Conservation (phyloP, 805 yeast genomes). For the Wickerhamomyces xylosicus region DNA sequence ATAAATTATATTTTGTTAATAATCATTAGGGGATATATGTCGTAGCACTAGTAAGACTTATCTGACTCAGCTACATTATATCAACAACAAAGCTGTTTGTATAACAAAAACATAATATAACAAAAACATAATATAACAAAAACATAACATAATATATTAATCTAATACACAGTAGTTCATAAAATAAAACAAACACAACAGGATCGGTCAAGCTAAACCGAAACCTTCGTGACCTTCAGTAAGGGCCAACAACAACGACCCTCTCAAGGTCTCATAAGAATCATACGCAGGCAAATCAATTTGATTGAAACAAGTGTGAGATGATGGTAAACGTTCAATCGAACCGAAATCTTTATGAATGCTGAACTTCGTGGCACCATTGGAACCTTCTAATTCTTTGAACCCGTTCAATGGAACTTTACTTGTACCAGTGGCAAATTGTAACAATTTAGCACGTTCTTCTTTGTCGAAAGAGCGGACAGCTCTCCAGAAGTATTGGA, state of each 20-base stretch:
- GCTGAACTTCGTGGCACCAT: conserved; percentile 76
- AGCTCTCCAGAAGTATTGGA: conserved; percentile 97
- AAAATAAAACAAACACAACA: not conserved
- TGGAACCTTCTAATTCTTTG: conserved; percentile 78
- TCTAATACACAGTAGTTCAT: not conserved
- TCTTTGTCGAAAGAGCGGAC: conserved; percentile 89
- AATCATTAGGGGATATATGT: not conserved
- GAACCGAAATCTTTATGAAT: conserved; percentile 86
- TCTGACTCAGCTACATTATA: conserved; percentile 1
- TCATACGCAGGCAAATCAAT: conserved; percentile 90
- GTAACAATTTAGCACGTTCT: conserved; percentile 87
- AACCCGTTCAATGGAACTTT: conserved; percentile 95
- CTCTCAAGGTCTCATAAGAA: conserved; percentile 75
- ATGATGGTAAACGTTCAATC: conserved; percentile 80
- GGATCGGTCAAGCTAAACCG: conserved; percentile 71
- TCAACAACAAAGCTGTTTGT: conserved; percentile 42
- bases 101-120: too few relatives aligned
- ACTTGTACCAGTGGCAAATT: conserved; percentile 95
- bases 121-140: too few relatives aligned
- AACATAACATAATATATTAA: too few relatives aligned
- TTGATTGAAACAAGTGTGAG: conserved; percentile 96
- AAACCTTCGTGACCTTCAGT: conserved; percentile 96
- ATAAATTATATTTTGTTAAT: not conserved
- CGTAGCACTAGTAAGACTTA: not conserved
- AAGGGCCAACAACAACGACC: conserved; percentile 71